Evolutionary conservation across 306 rosid species (phyloP), one percentile per base, ranked within the genome.

Genomic region (Lagenaria siceraria): DNA sequence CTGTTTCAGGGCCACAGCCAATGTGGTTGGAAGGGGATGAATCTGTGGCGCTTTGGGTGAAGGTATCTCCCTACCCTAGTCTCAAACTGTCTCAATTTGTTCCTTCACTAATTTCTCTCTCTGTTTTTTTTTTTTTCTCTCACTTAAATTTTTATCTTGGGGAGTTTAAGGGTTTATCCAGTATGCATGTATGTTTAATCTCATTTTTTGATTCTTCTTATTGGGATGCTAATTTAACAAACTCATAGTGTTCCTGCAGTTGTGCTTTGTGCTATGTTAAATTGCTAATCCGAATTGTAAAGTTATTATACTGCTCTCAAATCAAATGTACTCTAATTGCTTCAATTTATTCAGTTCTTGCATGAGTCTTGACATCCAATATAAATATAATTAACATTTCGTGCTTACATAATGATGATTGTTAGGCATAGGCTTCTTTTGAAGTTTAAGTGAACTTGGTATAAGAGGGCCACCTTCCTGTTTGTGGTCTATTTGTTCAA

Each of bases 1-100:
- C 89, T 77, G 86, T 82, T 78, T 79, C 89, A 10, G 96, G 89
- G 81, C 92, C 89, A 18, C 93, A 89, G 79, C 92, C 99, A 35
- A 79, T 85, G 38, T 96, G 97, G 99, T 85, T 96, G 54, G 91
- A 96, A 80, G 90, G 92, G 55, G 98, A 92, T 80, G 93, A 66
- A 82, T 86, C 99, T 65, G 84, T 92, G 77, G 98, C 99, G 69
- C 70, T 96, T 85, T 96, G 99, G 99, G 97, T 92, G 76, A 96
- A 92, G 99, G 99, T 95, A 88, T 38, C 18, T 58, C 54, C 55
- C 40, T 58, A 40, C 70, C 63, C 68, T 33, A 76, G 35, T 55
- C 12, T 56, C 22, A 19, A 21, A 75, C 17, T 74, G n/a, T 42
- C 46, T 17, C 13, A 35, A 35, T 38, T 54, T 75, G 0, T 54